Evolutionary conservation across 2,329 filamentous ascomycete genomes (phyloP).

Genomic region (Verticillium nonalfalfae): DNA sequence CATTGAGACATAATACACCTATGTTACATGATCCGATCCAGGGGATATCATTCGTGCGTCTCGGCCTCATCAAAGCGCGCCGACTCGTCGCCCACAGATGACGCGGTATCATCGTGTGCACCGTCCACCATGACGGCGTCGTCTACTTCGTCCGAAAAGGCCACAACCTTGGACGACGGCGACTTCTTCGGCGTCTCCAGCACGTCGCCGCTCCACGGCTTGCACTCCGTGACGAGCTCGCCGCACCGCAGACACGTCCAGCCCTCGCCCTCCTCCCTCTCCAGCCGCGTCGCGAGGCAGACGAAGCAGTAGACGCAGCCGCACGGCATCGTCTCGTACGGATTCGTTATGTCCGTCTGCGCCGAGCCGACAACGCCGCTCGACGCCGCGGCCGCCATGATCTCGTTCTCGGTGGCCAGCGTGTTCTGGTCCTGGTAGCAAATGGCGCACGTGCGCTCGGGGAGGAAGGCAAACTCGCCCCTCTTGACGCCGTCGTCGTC

Average conservation of each 20-base stretch:
- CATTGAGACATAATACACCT: not conserved
- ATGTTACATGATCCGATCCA: not conserved
- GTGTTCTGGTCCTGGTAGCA: constrained; percentile 93
- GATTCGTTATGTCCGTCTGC: constrained; percentile 91
- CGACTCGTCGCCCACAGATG: not conserved
- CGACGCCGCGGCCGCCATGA: constrained; percentile 63
- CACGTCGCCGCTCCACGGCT: constrained; percentile 88
- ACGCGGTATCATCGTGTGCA: not conserved
- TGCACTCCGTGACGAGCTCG: constrained; percentile 74
- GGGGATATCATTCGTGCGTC: not conserved
- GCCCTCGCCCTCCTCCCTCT: constrained; percentile 89
- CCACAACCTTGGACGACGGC: constrained; percentile 48
- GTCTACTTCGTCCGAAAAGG: constrained; percentile 50
- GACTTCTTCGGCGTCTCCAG: constrained; percentile 49
- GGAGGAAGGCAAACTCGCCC: constrained; percentile 79
- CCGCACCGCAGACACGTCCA: constrained; percentile 90
- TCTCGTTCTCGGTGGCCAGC: constrained; percentile 63
- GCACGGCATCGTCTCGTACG: constrained; percentile 86
- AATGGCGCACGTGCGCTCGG: constrained; percentile 91
- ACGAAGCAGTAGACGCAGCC: constrained; percentile 95
- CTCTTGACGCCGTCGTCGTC: constrained; percentile 38
- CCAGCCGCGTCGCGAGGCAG: constrained; percentile 83
- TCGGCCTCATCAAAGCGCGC: not conserved
- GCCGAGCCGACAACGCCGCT: constrained; percentile 81
- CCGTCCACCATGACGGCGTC: constrained; percentile 1